These are phyloP conservation scores for Boletus rubescentipes DNA, from an alignment of 768 basidiomycete species.

Conservation along the genomic window DNA sequence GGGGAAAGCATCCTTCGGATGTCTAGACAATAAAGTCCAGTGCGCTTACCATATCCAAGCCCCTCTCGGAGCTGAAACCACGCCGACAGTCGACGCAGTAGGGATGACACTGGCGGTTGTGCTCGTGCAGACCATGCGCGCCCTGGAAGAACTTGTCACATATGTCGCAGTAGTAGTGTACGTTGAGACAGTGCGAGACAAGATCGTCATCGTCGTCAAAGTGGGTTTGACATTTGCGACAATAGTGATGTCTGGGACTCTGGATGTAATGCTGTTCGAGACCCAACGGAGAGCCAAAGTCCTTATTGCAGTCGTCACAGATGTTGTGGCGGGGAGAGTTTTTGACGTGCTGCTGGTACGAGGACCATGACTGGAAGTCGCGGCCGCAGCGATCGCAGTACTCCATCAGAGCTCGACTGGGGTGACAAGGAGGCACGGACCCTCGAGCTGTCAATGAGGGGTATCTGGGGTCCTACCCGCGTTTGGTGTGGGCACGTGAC, in stretches of 20 bases:
- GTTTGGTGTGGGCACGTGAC: slow-evolving; percentile 15
- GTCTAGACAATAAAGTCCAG: too few relatives aligned
- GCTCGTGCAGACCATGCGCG: slow-evolving; percentile 42
- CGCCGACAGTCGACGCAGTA: slow-evolving; percentile 49
- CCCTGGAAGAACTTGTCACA: slow-evolving; percentile 46
- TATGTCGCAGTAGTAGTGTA: slow-evolving; percentile 42
- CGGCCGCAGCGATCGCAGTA: slow-evolving; percentile 42
- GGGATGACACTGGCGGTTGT: slow-evolving; percentile 42
- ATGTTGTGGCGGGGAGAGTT: slow-evolving; percentile 41
- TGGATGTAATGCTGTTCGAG: slow-evolving; percentile 54
- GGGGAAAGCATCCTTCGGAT: background rate
- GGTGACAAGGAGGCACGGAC: too few relatives aligned
- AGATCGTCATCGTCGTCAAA: slow-evolving; percentile 38
- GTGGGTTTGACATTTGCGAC: slow-evolving; percentile 48
- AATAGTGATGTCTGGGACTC: slow-evolving; percentile 50
- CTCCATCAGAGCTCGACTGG: too few relatives aligned
- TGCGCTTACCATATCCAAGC: slow-evolving; percentile 16
- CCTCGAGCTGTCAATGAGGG: too few relatives aligned
- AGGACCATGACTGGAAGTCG: slow-evolving; percentile 29
- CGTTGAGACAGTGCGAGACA: slow-evolving; percentile 38
- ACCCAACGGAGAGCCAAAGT: slow-evolving; percentile 40
- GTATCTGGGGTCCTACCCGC: slow-evolving; percentile 32
- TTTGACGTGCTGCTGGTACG: slow-evolving; percentile 37
- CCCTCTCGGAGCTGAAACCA: slow-evolving; percentile 36
- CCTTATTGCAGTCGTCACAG: slow-evolving; percentile 46